Base-by-base conservation (phyloP, 441 rosid genomes). In the Euphorbia celastroides region DNA sequence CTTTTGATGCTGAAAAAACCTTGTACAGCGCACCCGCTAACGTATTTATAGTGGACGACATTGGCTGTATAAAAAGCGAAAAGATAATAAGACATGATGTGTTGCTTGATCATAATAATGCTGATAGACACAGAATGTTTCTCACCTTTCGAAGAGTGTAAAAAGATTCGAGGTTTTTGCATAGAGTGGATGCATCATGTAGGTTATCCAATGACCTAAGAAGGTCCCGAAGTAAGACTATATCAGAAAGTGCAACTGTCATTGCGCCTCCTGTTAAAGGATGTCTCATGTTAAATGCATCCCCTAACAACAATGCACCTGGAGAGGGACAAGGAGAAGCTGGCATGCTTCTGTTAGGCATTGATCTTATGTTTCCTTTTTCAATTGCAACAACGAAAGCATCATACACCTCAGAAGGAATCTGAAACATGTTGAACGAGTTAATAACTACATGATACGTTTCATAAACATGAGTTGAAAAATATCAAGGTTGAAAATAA, bases 281-380 rank as follows among this genome's bases (percentile, higher is more conserved):
- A 77, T 88, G 96, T 16, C 94, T n/a, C n/a, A n/a, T n/a, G n/a
- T n/a, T n/a, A n/a, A n/a, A n/a, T n/a, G n/a, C n/a, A n/a, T n/a
- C n/a, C n/a, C n/a, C n/a, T n/a, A n/a, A n/a, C n/a, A n/a, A n/a
- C n/a, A n/a, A n/a, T 57, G 96, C 96, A 54, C 91, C 93, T 0
- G 93, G 87, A 11, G 92, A 90, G 0, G 95, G 95, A 62, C 79
- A 62, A 14, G 96, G 95, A 72, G 77, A 75, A 57, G 98, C 98
- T 1, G 97, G 96, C 97, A 93, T 90, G 87, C 96, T 87, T 80
- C 96, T 85, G 72, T 93, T 93, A 0, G 96, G 96, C 97, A 93
- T 90, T 57, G 93, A 84, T 72, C 87, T 82, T 22, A 90, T 85
- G 66, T 83, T 85, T 71, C 97, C 95, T 74, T 81, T 83, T 9